These are phyloP conservation scores for Mucor lusitanicus DNA, from an alignment of 371 early-diverging fungal species.

Conservation along the genomic window DNA sequence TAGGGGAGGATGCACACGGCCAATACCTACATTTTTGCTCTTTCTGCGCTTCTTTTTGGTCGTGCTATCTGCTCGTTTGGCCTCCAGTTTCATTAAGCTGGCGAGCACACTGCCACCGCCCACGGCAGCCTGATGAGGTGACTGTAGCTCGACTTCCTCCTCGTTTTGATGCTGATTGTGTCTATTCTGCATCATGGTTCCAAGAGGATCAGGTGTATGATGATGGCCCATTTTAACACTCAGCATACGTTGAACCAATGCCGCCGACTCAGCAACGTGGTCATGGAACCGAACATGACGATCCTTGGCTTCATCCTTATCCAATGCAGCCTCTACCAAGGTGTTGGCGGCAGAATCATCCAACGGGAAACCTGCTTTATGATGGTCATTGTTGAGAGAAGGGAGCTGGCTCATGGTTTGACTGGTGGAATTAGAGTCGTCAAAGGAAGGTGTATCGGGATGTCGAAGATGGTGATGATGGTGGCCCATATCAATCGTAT, in stretches of 20 bases:
- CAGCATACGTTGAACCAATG: conserved; percentile 46
- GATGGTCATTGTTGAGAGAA: conserved; percentile 9
- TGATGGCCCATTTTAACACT: conserved; percentile 13
- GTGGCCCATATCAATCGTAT: not conserved
- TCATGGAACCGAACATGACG: conserved; percentile 52
- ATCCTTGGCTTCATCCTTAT: conserved; percentile 42
- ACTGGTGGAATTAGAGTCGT: not conserved
- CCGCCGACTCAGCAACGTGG: conserved; percentile 48
- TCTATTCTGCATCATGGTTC: conserved; percentile 2
- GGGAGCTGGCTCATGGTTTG: not conserved
- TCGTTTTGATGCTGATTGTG: not conserved
- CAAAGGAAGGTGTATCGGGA: not conserved
- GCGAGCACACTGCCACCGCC: conserved; percentile 42
- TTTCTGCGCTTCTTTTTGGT: conserved; percentile 4
- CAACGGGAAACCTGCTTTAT: not conserved
- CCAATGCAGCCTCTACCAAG: conserved; percentile 46
- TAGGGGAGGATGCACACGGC: not conserved
- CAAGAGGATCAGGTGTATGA: not conserved
- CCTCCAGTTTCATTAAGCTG: conserved; percentile 46
- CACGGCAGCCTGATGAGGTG: not conserved
- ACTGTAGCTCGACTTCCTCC: not conserved
- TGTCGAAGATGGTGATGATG: not conserved
- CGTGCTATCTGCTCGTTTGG: conserved; percentile 15
- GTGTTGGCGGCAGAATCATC: conserved; percentile 26
- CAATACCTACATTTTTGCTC: not conserved